phyloP scores from a whole-genome alignment of 1,284 basidiomycete genomes.

The Uromyces viciae-fabae region DNA sequence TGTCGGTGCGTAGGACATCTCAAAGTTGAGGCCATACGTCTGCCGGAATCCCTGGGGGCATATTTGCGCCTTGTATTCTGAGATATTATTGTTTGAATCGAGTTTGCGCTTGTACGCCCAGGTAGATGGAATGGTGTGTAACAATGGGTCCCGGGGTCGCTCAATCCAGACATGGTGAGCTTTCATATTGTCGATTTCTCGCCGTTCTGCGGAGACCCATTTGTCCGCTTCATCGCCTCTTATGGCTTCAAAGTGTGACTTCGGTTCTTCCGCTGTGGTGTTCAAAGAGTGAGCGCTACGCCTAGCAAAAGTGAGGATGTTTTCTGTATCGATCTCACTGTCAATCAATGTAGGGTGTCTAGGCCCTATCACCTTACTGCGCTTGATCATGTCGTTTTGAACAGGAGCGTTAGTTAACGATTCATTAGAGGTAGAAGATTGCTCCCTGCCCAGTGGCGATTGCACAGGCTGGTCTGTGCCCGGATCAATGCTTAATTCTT shows the following conservation, averaged over 20 bases:
- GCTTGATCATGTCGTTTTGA: too few relatives aligned
- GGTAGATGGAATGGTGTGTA: background rate
- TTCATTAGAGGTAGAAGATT: too few relatives aligned
- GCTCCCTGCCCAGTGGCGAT: too few relatives aligned
- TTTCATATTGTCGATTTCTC: background rate
- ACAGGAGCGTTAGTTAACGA: too few relatives aligned
- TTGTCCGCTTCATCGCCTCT: too few relatives aligned
- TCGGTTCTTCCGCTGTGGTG: background rate
- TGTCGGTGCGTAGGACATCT: background rate
- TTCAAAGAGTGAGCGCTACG: background rate
- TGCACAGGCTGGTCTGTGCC: too few relatives aligned
- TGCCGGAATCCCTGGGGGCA: conserved; percentile 7
- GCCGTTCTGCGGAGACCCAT: background rate
- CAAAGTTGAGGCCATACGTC: background rate
- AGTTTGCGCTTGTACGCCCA: background rate
- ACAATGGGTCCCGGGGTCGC: background rate
- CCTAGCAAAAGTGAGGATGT: background rate
- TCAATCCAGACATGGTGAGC: background rate
- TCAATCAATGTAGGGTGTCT: conserved; percentile 3
- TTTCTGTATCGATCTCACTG: background rate
- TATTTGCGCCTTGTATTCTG: background rate
- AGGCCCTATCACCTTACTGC: too few relatives aligned
- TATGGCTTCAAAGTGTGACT: background rate
- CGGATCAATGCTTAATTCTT: too few relatives aligned
- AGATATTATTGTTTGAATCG: background rate